Evolutionary conservation across 768 basidiomycete genomes (phyloP), one percentile per base, ranked within the genome.

Genomic region (Leccinum subtestaceum): DNA sequence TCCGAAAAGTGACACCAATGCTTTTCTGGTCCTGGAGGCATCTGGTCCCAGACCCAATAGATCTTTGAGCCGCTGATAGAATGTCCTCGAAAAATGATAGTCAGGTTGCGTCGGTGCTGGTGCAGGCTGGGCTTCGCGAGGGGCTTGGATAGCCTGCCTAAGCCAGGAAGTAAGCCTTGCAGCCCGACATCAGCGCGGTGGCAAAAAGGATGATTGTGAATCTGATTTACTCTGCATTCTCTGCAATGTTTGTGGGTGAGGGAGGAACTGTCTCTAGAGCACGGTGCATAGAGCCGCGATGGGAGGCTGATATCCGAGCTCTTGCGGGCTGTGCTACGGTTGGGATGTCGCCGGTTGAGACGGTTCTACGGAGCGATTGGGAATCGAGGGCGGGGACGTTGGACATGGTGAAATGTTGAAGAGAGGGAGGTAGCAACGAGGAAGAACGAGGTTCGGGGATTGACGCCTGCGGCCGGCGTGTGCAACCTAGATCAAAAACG

Each of bases 31-130:
- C 58, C 73, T 75, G 4, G 81, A 75, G 23, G 81, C 84, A 51
- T 78, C 73, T 12, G 78, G 75, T 7, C 87, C 87, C 54, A 83
- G 66, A 3, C 87, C 87, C 45, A 88, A 70, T 61, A 77, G 76
- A 4, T 70, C 64, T 63, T 81, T 70, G 5, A 74, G 12, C 25
- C 61, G 65, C 11, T 65, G 67, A 27, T 65, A 55, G 5, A 65
- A 54, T 6, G 75, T 53, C 45, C 61, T 65, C 7, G 61, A 53
- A 53, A 51, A 62, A 23, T 38, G 67, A 31, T 45, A 56, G 32
- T 4, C 47, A 32, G 52, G 57, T 52, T 53, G 66, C 2, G 38
- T 10, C 12, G 29, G 48, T 23, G 60, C 27, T 11, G 52, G 51
- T 0, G 52, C 12, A 17, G 59, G 49, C 51, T 46, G 60, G 49